Evolutionary conservation across 176 grass and related monocot species (phyloP), one percentile per base, ranked within the genome.

Genomic region (Pontederia paniculata): DNA sequence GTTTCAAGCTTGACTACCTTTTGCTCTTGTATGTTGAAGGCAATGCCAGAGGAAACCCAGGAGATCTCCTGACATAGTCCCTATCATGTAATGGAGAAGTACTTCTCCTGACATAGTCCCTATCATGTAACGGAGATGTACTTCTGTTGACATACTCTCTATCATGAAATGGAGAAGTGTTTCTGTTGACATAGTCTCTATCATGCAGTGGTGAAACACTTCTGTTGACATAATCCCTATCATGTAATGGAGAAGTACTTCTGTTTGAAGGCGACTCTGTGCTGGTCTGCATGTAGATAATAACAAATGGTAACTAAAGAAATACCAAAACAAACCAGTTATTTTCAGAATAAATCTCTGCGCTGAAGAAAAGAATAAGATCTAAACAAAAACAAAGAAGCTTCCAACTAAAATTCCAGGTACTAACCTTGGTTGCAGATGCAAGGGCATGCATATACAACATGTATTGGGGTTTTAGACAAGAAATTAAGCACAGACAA

Each of bases 201-300:
- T 89, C 79, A 55, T 67, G 74, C 42, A 96, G 44, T 69, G 85
- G 90, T 70, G 82, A 89, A 65, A 78, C 65, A 48, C 86, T 97
- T 87, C 82, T 89, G 42, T 76, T 77, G 9, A 55, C 0, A 2
- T 67, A n/a, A 43, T 78, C 76, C 49, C 70, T 64, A 58, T 89
- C 79, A 51, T 67, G 74, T 46, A 96, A 41, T 66, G 85, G 90
- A 73, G 82, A 89, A 68, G 80, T 69, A 48, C 86, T 97, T 87
- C 82, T 89, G 46, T 76, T 77, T 22, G 76, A 71, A 50, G 78
- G 54, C 23, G 80, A 52, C 16, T 72, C 78, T 0, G 47, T 62
- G 48, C 47, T 70, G 16, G 53, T 59, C 61, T 84, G 80, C 73
- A 81, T 59, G 64, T 78, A 64, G 52, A 79, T 76, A 23, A 50